These are phyloP conservation scores for Pyrenophora tritici-repentis DNA, from an alignment of 2,329 filamentous ascomycete species.

Conservation along the genomic window DNA sequence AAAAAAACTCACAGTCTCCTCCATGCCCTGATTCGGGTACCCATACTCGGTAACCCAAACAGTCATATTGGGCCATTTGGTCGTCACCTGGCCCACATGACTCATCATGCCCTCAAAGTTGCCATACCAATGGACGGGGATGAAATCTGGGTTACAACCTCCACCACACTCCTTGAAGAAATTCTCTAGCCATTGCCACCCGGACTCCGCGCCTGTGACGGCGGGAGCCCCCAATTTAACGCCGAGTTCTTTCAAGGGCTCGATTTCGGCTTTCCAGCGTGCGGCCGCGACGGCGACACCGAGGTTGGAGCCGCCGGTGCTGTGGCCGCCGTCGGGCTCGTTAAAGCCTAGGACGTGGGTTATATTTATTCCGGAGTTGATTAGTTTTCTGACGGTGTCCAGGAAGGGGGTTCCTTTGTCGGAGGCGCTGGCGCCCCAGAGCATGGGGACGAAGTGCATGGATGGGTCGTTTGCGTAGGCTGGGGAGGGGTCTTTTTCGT, in stretches of 20 bases:
- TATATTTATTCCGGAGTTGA: constrained; percentile 62
- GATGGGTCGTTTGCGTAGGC: constrained; percentile 49
- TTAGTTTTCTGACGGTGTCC: constrained; percentile 60
- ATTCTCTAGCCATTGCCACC: constrained; percentile 69
- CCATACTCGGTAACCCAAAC: constrained; percentile 85
- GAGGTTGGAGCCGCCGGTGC: constrained; percentile 67
- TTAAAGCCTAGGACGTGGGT: constrained; percentile 76
- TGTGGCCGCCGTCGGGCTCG: constrained; percentile 68
- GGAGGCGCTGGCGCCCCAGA: constrained; percentile 64
- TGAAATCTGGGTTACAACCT: constrained; percentile 55
- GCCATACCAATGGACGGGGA: constrained; percentile 63
- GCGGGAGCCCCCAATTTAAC: constrained; percentile 72
- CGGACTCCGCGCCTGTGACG: constrained; percentile 65
- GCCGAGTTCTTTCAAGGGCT: constrained; percentile 67
- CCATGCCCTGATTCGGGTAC: constrained; percentile 59
- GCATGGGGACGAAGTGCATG: constrained; percentile 80
- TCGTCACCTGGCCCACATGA: constrained; percentile 65
- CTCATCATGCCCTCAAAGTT: constrained; percentile 70
- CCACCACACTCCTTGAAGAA: constrained; percentile 65
- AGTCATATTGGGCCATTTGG: constrained; percentile 55
- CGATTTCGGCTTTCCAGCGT: constrained; percentile 72
- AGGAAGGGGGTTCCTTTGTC: constrained; percentile 63
- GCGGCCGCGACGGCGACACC: constrained; percentile 64
- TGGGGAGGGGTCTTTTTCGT: constrained; percentile 61
- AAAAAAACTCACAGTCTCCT: constrained; percentile 47